Evolutionary conservation across 139 green algal genomes (phyloP), one percentile per base, ranked within the genome.

Genomic region (Yamagishiella unicocca): DNA sequence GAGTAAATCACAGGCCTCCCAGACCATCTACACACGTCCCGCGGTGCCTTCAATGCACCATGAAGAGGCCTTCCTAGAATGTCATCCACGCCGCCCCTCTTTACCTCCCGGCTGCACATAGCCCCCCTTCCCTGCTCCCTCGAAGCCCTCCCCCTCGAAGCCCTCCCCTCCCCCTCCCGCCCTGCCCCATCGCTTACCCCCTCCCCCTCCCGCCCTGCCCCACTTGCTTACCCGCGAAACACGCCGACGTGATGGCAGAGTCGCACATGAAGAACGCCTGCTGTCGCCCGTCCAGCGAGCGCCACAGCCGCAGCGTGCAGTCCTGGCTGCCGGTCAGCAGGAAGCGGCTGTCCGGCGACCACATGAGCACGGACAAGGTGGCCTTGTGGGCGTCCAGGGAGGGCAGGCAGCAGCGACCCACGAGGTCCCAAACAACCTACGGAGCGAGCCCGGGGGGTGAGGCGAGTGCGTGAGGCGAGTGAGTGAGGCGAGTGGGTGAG

Each of bases 211-310:
- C n/a, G n/a, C n/a, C n/a, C n/a, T n/a, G n/a, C n/a, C n/a, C n/a
- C n/a, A n/a, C 29, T n/a, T 22, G 64, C 85, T 12, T n/a, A 62
- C 85, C 82, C 17, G 82, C 82, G 37, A 90, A 89, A 75, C 81
- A 85, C 5, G 35, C 61, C 1, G 80, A 45, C 4, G 55, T 87
- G 35, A 90, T 68, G 42, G 67, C 86, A 2, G 78, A 88, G 83
- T 96, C 93, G 4, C 85, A 90, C 50, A 95, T 84, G 78, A 96
- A 95, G 35, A 95, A 90, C 5, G 90, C 94, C 24, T 90, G 73
- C 53, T 90, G 37, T 33, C 62, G 46, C 9, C 50, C 68, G 67
- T 62, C 37, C 33, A 43, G 72, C 2, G 25, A 58, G 33, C 22
- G 31, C 89, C 91, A 94, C n/a, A 96, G 17, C 1, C 91, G 85